Evolutionary conservation across 306 rosid species (phyloP), one percentile per base, ranked within the genome.

Genomic region (Medicago ruthenica): DNA sequence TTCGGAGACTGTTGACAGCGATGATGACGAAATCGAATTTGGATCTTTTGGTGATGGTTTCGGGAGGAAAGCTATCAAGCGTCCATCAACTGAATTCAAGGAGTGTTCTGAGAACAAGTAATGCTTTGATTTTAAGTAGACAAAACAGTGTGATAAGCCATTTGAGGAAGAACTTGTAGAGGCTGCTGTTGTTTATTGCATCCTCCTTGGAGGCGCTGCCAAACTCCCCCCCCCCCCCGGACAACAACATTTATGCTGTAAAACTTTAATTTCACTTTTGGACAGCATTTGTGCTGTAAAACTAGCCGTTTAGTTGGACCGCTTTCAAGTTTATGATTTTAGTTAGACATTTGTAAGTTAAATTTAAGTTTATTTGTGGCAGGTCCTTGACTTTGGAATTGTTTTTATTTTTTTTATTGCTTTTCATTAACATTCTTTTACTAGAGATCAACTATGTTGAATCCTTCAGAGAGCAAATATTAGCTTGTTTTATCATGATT

Each of bases 1-100:
- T 63, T 97, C 93, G 34, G 76, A 64, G 48, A 39, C 18, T 12
- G 14, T 88, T 55, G 97, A 90, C 58, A 95, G 97, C 20, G 97
- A 95, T 58, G 89, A 89, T 54, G 98, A 95, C 14, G 97, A 86
- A 80, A 64, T n/a, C 10, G 89, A 90, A 69, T 89, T 92, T 21
- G 97, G 91, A 68, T 84, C 87, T 44, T 41, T 89, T 4, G 70
- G 90, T 16, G 84, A 84, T 3, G 84, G 90, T 50, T 95, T 87
- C 44, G 91, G 97, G 75, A 79, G 66, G 41, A 81, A 86, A 41
- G 81, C 86, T 62, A 3, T 86, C 62, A 76, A 81, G 53, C 57
- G 70, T 80, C 80, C 84, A 4, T 81, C 74, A 70, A 36, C 34
- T 15, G 47, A 78, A 13, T 75, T 80, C 48, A 50, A 71, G 42